Evolutionary conservation across 2,329 filamentous ascomycete species (phyloP), one percentile per base, ranked within the genome.

Genomic region (Monosporascus sp.): DNA sequence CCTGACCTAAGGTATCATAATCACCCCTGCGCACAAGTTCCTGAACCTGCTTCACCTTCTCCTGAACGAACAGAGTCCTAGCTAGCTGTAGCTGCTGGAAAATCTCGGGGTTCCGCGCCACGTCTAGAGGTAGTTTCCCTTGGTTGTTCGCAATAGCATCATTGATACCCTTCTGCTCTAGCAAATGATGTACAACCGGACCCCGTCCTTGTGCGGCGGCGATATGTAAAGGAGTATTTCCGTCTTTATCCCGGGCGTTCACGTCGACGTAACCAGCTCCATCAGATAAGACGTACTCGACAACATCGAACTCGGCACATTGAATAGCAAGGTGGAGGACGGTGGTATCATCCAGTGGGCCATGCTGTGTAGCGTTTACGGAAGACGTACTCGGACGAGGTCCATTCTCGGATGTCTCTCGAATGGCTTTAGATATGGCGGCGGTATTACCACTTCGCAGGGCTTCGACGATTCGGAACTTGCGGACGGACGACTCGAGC

Each of bases 11-110:
- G 3, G 78, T 79, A 41, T 88, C 86, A 70, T 97, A 94, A 60
- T 94, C 86, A 48, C 82, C 83, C 26, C 79, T 78, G 2, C 77
- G 76, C 37, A 97, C 86, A 50, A 96, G 77, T 15, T 86, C 81
- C 64, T 97, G 93, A 7, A 97, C 86, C 67, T 93, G 85, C 64
- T 85, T 86, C 15, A 95, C 84, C 68, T 93, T 95, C 58, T 80
- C 81, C 64, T 99, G 94, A 52, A 95, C 87, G 69, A 93, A 97
- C 49, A 97, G 77, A 5, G 92, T 96, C 45, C 92, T 84, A 8
- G 91, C 87, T 17, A 97, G 84, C 71, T 99, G 94, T 50, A 99
- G 79, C 65, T 93, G 87, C 72, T 97, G 92, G 74, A 96, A 97
- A 53, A 97, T 97, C 18, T 97, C 93, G 1, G 94, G 91, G 26